A percentile compares a stretch with the other conserved stretches of the same genome.
phyloP scores from a whole-genome alignment of 2,329 filamentous ascomycete species.

The Triangularia setosa region DNA sequence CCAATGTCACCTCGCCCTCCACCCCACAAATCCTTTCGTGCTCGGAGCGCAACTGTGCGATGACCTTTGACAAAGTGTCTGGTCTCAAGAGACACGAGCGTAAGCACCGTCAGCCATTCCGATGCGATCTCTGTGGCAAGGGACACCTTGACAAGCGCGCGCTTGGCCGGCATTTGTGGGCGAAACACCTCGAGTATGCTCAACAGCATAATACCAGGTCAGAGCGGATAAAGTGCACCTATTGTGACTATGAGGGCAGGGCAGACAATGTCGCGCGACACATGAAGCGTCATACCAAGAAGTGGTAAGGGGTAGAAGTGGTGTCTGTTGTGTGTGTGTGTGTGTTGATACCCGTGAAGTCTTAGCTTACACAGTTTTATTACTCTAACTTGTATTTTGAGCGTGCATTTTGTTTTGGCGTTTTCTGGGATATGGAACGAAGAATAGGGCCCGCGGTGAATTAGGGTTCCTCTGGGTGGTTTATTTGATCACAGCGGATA shows the following conservation, averaged over 20 bases:
- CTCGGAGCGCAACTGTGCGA: slow-evolving; percentile 9
- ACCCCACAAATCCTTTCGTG: slow-evolving; percentile 6
- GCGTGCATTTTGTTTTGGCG: neutral
- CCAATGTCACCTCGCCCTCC: neutral
- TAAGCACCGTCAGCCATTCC: slow-evolving; percentile 22
- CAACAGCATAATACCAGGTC: slow-evolving; percentile 1
- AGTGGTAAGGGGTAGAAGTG: neutral
- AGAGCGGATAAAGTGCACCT: slow-evolving; percentile 1
- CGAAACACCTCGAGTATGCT: neutral
- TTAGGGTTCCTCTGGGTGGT: neutral
- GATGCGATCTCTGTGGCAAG: slow-evolving; percentile 16
- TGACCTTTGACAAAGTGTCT: slow-evolving; percentile 4
- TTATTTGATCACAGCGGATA: neutral
- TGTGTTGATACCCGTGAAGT: neutral
- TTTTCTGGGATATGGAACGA: neutral
- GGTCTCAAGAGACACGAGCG: slow-evolving; percentile 20
- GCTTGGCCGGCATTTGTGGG: slow-evolving; percentile 4
- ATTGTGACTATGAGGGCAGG: slow-evolving; percentile 2
- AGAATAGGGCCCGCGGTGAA: neutral
- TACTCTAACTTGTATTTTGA: too few species aligned
- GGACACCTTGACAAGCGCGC: slow-evolving; percentile 8
- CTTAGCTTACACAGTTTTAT: neutral
- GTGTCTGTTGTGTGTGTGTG: neutral
- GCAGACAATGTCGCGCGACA: slow-evolving; percentile 5
- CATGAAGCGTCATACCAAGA: slow-evolving; percentile 2